Conservation (phyloP, 1,284 basidiomycete genomes). For the Boletellus deceptivus region DNA sequence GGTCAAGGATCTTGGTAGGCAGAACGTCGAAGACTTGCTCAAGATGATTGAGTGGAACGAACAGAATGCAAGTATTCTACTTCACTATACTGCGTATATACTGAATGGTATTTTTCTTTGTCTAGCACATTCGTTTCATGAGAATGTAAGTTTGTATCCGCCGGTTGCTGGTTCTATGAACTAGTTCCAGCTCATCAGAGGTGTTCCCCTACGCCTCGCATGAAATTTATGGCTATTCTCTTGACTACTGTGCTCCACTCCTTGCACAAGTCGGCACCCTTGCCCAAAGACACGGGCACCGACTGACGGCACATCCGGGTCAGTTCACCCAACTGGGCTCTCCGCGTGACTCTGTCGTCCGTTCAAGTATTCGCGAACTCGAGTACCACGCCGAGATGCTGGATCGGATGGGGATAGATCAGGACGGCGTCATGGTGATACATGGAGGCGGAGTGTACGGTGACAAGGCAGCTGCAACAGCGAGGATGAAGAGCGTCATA, state of each 20-base stretch:
- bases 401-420: constrained; percentile 75
- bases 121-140: constrained; percentile 70
- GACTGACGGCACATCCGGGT: constrained; percentile 86
- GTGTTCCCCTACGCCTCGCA: constrained; percentile 93
- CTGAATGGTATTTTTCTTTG: background rate
- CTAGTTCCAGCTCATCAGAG: constrained; percentile 59
- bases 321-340: constrained; percentile 86
- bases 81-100: background rate
- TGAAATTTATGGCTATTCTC: constrained; percentile 72
- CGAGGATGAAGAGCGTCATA: constrained; percentile 74
- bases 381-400: constrained; percentile 86
- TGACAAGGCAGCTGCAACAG: constrained; percentile 71
- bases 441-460: constrained; percentile 82
- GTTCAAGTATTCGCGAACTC: constrained; percentile 75
- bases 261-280: constrained; percentile 63
- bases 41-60: constrained; percentile 88
- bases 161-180: background rate
- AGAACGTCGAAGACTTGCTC: constrained; percentile 72
- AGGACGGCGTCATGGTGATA: constrained; percentile 78
- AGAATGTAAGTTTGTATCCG: constrained; percentile 44
- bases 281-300: constrained; percentile 74
- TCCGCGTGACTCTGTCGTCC: constrained; percentile 70
- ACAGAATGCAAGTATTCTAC: constrained; percentile 49
- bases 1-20: constrained; percentile 74
- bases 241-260: constrained; percentile 52